Percentiles rank a stretch among this genome's conserved stretches.
These are phyloP conservation scores for Lomentospora prolificans DNA, from an alignment of 2,329 filamentous ascomycete genomes.

Conservation along the genomic window DNA sequence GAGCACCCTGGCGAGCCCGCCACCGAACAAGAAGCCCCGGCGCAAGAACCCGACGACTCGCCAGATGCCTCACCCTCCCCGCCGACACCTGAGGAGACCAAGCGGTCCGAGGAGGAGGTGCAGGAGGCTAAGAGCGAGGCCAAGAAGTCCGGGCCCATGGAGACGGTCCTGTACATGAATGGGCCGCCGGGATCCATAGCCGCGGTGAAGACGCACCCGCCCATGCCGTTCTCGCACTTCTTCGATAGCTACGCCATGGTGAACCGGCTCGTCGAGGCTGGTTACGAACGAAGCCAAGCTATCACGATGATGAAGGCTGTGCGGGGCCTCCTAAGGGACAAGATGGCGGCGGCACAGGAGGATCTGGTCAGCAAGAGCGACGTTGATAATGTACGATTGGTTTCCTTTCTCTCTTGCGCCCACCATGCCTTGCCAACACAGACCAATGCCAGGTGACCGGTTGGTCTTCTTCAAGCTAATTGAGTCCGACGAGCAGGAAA, in stretches of 20 bases:
- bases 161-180: slow-evolving; percentile 7
- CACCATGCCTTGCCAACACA: background rate
- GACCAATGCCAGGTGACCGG: too few relatives aligned
- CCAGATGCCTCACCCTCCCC: background rate
- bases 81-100: background rate
- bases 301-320: slow-evolving; percentile 90
- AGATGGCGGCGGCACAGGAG: slow-evolving; percentile 70
- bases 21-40: background rate
- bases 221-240: slow-evolving; percentile 75
- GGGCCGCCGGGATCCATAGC: background rate
- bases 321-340: slow-evolving; percentile 62
- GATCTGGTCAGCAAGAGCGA: slow-evolving; percentile 83
- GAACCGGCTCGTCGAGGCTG: slow-evolving; percentile 59
- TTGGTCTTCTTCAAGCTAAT: background rate
- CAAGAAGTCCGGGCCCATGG: slow-evolving; percentile 6
- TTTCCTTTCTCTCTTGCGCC: slow-evolving; percentile 15
- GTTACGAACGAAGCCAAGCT: slow-evolving; percentile 65
- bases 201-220: background rate
- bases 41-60: background rate
- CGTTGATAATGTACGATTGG: slow-evolving; percentile 61
- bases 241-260: slow-evolving; percentile 93
- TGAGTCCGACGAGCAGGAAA: slow-evolving; percentile 30
- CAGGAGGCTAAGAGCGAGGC: background rate
- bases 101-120: background rate
- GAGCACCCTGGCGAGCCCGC: slow-evolving; percentile 2